These are phyloP conservation scores for Schizophyllum commune DNA, from an alignment of 1,284 basidiomycete genomes.

Conservation along the genomic window DNA sequence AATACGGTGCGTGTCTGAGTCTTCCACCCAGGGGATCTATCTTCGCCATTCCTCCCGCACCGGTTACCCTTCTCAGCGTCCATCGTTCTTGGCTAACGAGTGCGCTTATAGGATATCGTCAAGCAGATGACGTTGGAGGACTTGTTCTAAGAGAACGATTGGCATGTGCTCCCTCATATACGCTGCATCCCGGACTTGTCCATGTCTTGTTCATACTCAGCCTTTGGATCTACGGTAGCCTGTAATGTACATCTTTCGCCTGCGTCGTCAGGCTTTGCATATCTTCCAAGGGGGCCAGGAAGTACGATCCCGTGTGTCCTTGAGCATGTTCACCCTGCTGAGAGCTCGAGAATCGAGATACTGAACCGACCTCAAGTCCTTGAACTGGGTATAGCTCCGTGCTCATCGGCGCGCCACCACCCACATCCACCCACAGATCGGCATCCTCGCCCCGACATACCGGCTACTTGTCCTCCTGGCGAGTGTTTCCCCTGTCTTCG, in stretches of 20 bases:
- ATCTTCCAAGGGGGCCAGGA: too few relatives aligned
- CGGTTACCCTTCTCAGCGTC: too few relatives aligned
- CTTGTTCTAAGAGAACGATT: conserved; percentile 49
- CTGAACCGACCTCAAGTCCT: too few relatives aligned
- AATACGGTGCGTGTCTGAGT: conserved; percentile 84
- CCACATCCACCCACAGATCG: not conserved
- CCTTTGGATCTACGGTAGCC: not conserved
- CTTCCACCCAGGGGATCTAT: too few relatives aligned
- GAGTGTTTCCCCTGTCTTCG: not conserved
- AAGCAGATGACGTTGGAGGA: conserved; percentile 99
- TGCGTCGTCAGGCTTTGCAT: not conserved
- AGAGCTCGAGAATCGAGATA: too few relatives aligned
- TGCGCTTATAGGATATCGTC: too few relatives aligned
- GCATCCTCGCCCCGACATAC: not conserved
- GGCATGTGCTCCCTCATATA: not conserved
- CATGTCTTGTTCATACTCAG: not conserved
- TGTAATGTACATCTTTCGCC: not conserved
- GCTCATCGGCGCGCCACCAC: not conserved
- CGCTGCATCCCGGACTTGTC: not conserved
- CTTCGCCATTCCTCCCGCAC: conserved; percentile 17
- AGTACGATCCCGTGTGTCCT: too few relatives aligned
- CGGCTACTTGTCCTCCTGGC: not conserved
- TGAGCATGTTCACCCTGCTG: too few relatives aligned
- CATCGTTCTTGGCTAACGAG: too few relatives aligned
- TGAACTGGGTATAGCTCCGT: too few relatives aligned